Evolutionary conservation across 768 basidiomycete genomes (phyloP), one percentile per base, ranked within the genome.

Genomic region (Gyrodon lividus): DNA sequence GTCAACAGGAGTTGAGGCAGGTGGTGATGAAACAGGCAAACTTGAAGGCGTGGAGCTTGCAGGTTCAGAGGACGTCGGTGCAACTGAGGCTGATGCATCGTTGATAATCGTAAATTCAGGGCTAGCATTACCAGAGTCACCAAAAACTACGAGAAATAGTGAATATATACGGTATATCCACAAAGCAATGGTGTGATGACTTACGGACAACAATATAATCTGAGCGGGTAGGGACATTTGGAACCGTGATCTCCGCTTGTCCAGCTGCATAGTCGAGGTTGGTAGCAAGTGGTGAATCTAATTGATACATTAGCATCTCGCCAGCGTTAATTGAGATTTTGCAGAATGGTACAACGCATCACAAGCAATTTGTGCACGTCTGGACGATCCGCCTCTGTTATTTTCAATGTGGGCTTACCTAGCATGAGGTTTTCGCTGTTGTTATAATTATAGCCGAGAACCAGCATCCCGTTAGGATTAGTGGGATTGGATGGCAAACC

Each of bases 41-140:
- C 23, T 34, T 10, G 62, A 33, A 12, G 60, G 28, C 8, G 54
- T 5, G 41, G 60, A 37, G 19, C 48, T 30, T 5, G 64, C 38
- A 8, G 56, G 12, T 42, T 19, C 28, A 23, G 61, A 35, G 17
- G 59, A 51, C 20, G 70, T 70, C 13, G 82, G 82, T 43, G 57
- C 28, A 17, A 47, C 42, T 7, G 65, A 70, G 38, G 76, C 77
- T 50, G 78, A 72, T 23, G 69, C 65, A 58, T 91, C 91, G 33
- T 96, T 79, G 57, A 79, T 67, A 37, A 74, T 74, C 50, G 72
- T 72, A 34, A 74, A 75, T 43, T 66, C 20, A 14, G 70, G 73
- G 43, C 72, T 73, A 7, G 72, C 66, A 34, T 74, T 74, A 35
- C 72, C 72, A 38, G 74, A 76, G 51, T 74, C 74, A 7, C 72